phyloP scores from a whole-genome alignment of 345 rosid species.

The Lenwebbia sp. region DNA sequence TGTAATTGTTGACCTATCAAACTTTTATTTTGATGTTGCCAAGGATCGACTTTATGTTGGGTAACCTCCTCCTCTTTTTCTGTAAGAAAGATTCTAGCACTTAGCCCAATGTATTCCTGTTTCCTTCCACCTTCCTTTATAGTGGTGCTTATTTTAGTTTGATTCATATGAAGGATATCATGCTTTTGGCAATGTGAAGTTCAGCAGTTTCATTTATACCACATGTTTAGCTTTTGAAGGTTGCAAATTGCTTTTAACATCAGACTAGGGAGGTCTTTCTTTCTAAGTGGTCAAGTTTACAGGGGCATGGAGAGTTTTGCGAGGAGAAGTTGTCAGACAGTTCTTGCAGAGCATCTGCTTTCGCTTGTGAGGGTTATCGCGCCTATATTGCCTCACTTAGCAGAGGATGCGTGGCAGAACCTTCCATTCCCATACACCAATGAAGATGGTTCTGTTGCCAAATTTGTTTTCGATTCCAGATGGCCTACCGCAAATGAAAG shows the following conservation, averaged over 20 bases:
- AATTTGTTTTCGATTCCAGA: constrained; percentile 73
- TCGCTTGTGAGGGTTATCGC: constrained; percentile 71
- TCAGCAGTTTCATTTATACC: neutral
- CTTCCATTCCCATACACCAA: constrained; percentile 56
- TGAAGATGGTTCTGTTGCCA: constrained; percentile 52
- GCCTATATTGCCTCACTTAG: constrained; percentile 89
- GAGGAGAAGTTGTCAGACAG: constrained; percentile 93
- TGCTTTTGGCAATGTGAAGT: neutral
- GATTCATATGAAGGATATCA: neutral
- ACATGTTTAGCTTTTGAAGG: neutral
- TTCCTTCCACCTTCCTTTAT: neutral
- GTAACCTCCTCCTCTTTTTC: constrained; percentile 33
- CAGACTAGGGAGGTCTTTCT: neutral
- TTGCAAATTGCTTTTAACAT: neutral
- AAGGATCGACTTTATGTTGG: constrained; percentile 96
- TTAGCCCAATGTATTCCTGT: neutral
- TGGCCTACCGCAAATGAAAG: constrained; percentile 64
- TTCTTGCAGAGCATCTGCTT: constrained; percentile 82
- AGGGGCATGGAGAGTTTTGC: constrained; percentile 75
- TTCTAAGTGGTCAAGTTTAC: constrained; percentile 7
- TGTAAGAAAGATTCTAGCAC: neutral
- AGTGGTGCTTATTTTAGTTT: neutral
- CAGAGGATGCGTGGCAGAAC: constrained; percentile 94
- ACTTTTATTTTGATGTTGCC: constrained; percentile 90
- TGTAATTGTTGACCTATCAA: constrained; percentile 81